Evolutionary conservation across 2,329 filamentous ascomycete genomes (phyloP).

Genomic region (Exutisphaerella laricina): DNA sequence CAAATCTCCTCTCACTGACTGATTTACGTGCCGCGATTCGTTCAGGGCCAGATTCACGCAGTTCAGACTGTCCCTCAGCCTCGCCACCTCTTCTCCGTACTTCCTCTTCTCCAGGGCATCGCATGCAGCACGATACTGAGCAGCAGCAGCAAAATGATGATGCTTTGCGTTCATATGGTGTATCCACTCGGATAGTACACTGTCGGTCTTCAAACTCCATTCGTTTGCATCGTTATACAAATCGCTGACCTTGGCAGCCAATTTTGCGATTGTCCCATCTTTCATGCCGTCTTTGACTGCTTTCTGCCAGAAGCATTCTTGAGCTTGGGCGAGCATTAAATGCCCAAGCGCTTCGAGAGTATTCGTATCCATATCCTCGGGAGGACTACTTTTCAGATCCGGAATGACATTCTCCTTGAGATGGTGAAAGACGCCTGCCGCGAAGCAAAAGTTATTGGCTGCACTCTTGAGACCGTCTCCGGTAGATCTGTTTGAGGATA

Average conservation of each 20-base stretch:
- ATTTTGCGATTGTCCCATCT: constrained; percentile 83
- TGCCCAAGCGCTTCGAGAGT: constrained; percentile 79
- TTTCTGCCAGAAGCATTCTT: constrained; percentile 98
- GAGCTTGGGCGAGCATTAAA: constrained; percentile 83
- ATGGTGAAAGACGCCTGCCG: constrained; percentile 76
- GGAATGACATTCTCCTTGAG: constrained; percentile 72
- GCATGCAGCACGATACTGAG: constrained; percentile 84
- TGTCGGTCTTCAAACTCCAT: constrained; percentile 79
- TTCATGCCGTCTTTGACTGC: constrained; percentile 91
- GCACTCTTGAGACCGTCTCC: constrained; percentile 81
- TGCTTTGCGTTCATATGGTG: constrained; percentile 97
- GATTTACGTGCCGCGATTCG: constrained; percentile 76
- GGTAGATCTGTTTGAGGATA: constrained; percentile 69
- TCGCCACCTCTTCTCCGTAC: constrained; percentile 91
- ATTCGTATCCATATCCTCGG: constrained; percentile 90
- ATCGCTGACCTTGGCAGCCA: constrained; percentile 86
- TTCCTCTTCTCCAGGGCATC: constrained; percentile 89
- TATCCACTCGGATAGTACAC: constrained; percentile 91
- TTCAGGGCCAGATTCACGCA: constrained; percentile 84
- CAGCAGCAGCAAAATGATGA: constrained; percentile 92
- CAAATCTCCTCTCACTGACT: constrained; percentile 73
- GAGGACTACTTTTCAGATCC: constrained; percentile 70
- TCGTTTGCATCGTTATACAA: constrained; percentile 81
- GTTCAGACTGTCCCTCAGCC: constrained; percentile 71
- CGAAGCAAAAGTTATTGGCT: constrained; percentile 82